These are phyloP conservation scores for Ottelia alismoides DNA, from an alignment of 106 monocot genomes.

Conservation along the genomic window DNA sequence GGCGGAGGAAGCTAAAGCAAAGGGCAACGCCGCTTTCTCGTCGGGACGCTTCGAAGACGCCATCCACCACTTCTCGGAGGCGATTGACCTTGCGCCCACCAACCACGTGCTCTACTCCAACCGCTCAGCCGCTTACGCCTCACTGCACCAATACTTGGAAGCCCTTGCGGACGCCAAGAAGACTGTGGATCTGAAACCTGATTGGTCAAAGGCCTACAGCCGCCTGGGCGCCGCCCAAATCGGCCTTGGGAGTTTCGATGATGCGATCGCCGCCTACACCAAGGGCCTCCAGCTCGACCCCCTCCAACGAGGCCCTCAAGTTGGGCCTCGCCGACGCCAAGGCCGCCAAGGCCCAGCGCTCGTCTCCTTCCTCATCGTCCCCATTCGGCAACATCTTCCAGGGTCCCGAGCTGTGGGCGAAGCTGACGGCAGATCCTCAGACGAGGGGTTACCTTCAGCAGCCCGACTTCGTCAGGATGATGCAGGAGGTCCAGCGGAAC, in stretches of 20 bases:
- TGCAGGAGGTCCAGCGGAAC: slow-evolving; percentile 1
- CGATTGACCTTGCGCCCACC: no score
- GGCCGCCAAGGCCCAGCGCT: neutral
- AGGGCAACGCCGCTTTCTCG: slow-evolving; percentile 4
- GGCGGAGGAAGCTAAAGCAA: neutral
- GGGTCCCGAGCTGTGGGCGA: neutral
- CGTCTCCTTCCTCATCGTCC: no score
- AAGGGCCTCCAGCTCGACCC: slow-evolving; percentile 10
- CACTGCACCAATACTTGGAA: slow-evolving; percentile 1
- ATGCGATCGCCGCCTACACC: neutral
- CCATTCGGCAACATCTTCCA: no score
- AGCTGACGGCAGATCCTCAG: neutral
- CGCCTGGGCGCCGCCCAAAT: slow-evolving; percentile 9
- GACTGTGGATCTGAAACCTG: slow-evolving; percentile 1
- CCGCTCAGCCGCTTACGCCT: slow-evolving; percentile 9
- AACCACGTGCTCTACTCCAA: slow-evolving; percentile 7
- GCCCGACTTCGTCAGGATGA: slow-evolving; percentile 3
- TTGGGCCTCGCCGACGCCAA: slow-evolving; percentile 5
- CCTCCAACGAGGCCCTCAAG: neutral
- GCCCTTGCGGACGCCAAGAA: slow-evolving; percentile 6
- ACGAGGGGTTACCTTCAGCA: neutral
- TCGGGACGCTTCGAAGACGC: no score
- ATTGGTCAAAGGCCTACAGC: slow-evolving; percentile 10
- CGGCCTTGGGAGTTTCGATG: slow-evolving; percentile 3
- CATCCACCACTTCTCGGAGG: no score